These are phyloP conservation scores for Aspergillus glaucus DNA, from an alignment of 2,329 filamentous ascomycete genomes.

Conservation along the genomic window DNA sequence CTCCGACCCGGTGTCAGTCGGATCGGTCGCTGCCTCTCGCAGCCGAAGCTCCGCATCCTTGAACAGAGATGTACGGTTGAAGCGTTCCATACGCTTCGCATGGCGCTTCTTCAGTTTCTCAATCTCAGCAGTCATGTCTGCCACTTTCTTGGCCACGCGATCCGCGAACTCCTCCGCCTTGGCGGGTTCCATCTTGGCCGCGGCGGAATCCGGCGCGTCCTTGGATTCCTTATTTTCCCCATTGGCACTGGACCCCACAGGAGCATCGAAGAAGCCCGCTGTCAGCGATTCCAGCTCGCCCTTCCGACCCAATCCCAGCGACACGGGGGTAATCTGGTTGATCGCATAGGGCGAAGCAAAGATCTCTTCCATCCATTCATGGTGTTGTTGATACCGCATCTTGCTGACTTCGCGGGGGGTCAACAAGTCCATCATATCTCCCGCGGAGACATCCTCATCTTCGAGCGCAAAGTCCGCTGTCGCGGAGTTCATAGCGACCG, in stretches of 20 bases:
- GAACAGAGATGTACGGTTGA: conserved; percentile 64
- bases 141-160: conserved; percentile 65
- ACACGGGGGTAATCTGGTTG: conserved; percentile 75
- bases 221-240: conserved; percentile 16
- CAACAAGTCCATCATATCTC: conserved; percentile 83
- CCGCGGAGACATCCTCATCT: conserved; percentile 80
- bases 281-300: conserved; percentile 78
- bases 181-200: conserved; percentile 63
- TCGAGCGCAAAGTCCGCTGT: conserved; percentile 55
- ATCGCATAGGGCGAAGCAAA: conserved; percentile 84
- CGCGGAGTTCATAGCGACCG: conserved; percentile 28
- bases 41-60: conserved; percentile 71
- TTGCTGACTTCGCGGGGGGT: conserved; percentile 85
- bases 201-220: conserved; percentile 26
- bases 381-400: conserved; percentile 83
- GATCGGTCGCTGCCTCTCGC: conserved; percentile 56
- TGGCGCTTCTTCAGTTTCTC: conserved; percentile 78
- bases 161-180: conserved; percentile 78
- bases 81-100: conserved; percentile 64
- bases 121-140: conserved; percentile 71
- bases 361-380: conserved; percentile 99
- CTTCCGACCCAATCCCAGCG: conserved; percentile 76
- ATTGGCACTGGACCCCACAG: conserved; percentile 26
- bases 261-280: conserved; percentile 71
- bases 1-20: conserved; percentile 51